Percentiles rank a stretch among this genome's conserved stretches.
phyloP scores from a whole-genome alignment of 345 rosid genomes.

The Brassica napus region DNA sequence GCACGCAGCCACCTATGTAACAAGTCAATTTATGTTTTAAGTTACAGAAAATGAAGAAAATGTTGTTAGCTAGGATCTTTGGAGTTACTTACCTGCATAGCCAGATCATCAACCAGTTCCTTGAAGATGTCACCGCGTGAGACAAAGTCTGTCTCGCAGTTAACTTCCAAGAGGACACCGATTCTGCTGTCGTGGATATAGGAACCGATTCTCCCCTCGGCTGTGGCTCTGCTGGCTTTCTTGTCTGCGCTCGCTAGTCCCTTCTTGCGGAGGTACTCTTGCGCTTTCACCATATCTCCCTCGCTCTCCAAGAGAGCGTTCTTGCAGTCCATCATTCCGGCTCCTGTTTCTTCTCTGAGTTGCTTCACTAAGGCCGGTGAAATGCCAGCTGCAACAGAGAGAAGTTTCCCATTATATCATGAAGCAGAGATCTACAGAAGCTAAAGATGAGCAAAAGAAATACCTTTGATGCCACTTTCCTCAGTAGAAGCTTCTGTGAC shows the following conservation, averaged over 20 bases:
- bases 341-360: slow-evolving; percentile 96
- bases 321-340: slow-evolving; percentile 99
- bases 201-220: slow-evolving; percentile 93
- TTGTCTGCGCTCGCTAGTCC: slow-evolving; percentile 94
- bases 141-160: slow-evolving; percentile 95
- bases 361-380: slow-evolving; percentile 91
- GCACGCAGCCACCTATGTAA: slow-evolving; percentile 67
- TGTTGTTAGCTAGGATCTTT: background rate
- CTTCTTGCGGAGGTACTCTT: slow-evolving; percentile 88
- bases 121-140: slow-evolving; percentile 94
- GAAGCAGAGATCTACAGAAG: slow-evolving; percentile 15
- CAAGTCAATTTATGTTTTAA: background rate
- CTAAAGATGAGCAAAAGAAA: slow-evolving; percentile 11
- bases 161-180: slow-evolving; percentile 89
- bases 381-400: slow-evolving; percentile 46
- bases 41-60: slow-evolving; percentile 13
- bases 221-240: slow-evolving; percentile 85
- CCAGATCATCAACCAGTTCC: slow-evolving; percentile 86
- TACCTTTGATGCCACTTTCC: slow-evolving; percentile 54
- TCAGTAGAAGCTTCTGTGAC: slow-evolving; percentile 41
- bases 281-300: slow-evolving; percentile 86
- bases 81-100: slow-evolving; percentile 65
- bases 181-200: slow-evolving; percentile 96
- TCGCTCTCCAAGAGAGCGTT: slow-evolving; percentile 78
- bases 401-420: background rate